These are phyloP conservation scores for Austroboletus festivus DNA, from an alignment of 768 basidiomycete genomes.

Conservation along the genomic window DNA sequence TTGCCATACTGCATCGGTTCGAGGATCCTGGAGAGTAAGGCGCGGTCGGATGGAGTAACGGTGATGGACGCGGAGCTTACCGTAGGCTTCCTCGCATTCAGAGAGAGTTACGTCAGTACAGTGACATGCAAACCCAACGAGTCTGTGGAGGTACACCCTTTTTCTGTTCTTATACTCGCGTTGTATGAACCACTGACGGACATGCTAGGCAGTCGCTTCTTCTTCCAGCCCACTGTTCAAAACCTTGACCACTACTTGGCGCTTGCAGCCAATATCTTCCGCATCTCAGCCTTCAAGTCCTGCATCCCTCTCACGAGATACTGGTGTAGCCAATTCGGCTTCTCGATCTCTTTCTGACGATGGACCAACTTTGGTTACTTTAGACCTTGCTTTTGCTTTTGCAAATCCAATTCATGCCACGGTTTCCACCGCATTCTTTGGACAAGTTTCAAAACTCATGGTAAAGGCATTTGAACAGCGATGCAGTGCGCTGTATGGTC, in stretches of 20 bases:
- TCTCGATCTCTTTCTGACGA: conserved; percentile 12
- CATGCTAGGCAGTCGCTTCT: conserved; percentile 61
- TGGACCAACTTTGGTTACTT: conserved; percentile 73
- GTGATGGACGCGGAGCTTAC: conserved; percentile 81
- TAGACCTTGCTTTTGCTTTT: conserved; percentile 85
- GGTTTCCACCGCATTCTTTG: conserved; percentile 82
- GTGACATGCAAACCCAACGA: conserved; percentile 79
- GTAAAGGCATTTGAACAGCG: conserved; percentile 89
- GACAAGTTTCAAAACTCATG: conserved; percentile 84
- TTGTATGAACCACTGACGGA: conserved; percentile 8
- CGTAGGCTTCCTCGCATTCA: conserved; percentile 83
- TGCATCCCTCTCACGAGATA: conserved; percentile 8
- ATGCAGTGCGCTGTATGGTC: conserved; percentile 70
- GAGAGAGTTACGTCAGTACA: conserved; percentile 82
- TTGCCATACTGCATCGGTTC: conserved; percentile 86
- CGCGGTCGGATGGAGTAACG: conserved; percentile 33
- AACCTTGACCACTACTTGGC: conserved; percentile 68
- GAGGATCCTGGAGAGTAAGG: conserved; percentile 46
- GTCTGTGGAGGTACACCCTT: conserved; percentile 63
- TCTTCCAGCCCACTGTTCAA: conserved; percentile 75
- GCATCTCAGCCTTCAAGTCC: conserved; percentile 38
- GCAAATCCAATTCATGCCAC: conserved; percentile 81
- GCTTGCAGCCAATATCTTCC: conserved; percentile 56
- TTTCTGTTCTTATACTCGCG: conserved; percentile 2
- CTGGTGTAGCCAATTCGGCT: not conserved